phyloP scores from a whole-genome alignment of 306 rosid genomes.

The Myrica gale region DNA sequence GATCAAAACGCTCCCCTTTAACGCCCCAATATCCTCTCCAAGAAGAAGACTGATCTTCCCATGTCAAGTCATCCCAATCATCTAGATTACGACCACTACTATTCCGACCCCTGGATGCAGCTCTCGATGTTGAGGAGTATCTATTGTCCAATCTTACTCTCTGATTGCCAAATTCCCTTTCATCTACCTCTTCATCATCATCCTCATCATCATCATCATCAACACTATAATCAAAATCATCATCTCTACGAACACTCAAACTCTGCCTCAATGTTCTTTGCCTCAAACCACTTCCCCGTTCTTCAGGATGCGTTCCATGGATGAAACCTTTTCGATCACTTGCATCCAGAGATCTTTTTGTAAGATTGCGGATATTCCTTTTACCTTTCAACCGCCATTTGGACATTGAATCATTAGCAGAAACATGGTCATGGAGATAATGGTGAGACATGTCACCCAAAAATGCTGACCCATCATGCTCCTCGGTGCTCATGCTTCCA shows the following conservation, averaged over 20 bases:
- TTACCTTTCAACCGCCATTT: conserved; percentile 96
- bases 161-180: conserved; percentile 30
- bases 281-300: conserved; percentile 39
- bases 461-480: conserved; percentile 58
- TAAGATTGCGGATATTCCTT: conserved; percentile 75
- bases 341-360: conserved; percentile 52
- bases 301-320: conserved; percentile 58
- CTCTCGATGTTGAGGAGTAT: conserved; percentile 48
- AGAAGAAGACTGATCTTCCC: conserved; percentile 64
- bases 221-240: conserved; percentile 38
- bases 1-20: conserved; percentile 46
- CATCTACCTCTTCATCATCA: not conserved
- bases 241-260: conserved; percentile 32
- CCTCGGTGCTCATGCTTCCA: conserved; percentile 67
- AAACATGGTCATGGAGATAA: conserved; percentile 51
- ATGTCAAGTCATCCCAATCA: conserved; percentile 71
- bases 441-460: conserved; percentile 71
- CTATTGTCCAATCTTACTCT: conserved; percentile 55
- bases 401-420: conserved; percentile 74
- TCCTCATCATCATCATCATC: conserved; percentile 32
- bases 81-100: conserved; percentile 33
- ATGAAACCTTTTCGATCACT: conserved; percentile 40
- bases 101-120: conserved; percentile 45
- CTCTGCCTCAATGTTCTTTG: conserved; percentile 30
- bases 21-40: conserved; percentile 59